phyloP scores from a whole-genome alignment of 805 yeast species.

The Metschnikowia rubicola region DNA sequence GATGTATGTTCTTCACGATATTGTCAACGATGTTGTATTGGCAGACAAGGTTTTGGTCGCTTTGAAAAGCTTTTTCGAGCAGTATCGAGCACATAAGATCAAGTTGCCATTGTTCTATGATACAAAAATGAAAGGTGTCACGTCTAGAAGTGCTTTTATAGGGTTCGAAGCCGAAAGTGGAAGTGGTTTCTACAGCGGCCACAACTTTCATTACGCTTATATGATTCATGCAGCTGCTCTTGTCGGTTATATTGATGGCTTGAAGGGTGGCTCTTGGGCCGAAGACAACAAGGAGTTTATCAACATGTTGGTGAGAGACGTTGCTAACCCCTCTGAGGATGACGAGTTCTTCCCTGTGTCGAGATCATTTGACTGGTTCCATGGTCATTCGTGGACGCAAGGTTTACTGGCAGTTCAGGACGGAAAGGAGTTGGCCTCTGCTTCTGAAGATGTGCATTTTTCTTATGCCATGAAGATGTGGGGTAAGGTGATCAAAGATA shows the following conservation, averaged over 20 bases:
- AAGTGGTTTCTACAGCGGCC: conserved; percentile 75
- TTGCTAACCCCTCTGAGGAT: conserved; percentile 54
- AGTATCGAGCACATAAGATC: conserved; percentile 40
- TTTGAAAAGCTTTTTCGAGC: conserved; percentile 43
- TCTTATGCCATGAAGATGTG: too few relatives aligned
- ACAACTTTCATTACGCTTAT: conserved; percentile 85
- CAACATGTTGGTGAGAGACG: conserved; percentile 60
- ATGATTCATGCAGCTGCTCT: conserved; percentile 80
- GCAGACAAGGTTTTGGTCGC: conserved; percentile 32
- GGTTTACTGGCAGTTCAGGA: conserved; percentile 62
- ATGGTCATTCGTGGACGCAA: conserved; percentile 74
- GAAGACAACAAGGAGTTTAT: conserved; percentile 50
- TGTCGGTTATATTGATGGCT: conserved; percentile 63
- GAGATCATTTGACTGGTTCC: conserved; percentile 66
- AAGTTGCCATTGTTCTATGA: conserved; percentile 52
- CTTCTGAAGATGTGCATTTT: too few relatives aligned
- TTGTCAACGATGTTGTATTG: conserved; percentile 40
- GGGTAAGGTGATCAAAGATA: too few relatives aligned
- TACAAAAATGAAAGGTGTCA: conserved; percentile 52
- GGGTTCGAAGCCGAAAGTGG: conserved; percentile 49
- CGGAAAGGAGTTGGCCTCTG: conserved; percentile 47
- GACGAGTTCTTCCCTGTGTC: conserved; percentile 61
- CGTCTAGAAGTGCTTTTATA: conserved; percentile 41
- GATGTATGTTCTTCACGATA: conserved; percentile 47
- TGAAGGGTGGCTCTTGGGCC: conserved; percentile 56